Evolutionary conservation across 495 filamentous ascomycete genomes (phyloP).

Genomic region (Xylaria bambusicola): DNA sequence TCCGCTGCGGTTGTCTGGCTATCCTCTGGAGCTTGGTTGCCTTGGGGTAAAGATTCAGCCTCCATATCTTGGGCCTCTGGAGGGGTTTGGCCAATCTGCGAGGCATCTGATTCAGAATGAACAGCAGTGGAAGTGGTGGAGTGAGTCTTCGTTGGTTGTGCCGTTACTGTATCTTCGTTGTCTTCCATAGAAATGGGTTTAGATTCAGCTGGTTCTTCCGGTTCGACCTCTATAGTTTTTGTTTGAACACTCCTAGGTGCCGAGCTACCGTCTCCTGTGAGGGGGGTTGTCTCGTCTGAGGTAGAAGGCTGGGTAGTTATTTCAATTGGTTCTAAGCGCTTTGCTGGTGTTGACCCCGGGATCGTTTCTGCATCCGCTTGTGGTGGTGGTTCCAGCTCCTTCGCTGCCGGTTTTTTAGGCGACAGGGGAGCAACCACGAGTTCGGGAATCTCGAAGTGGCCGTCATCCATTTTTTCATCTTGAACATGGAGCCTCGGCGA

Average conservation of each 20-base stretch:
- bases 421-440: constrained; percentile 53
- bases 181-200: not conserved
- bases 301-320: not conserved
- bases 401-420: constrained; percentile 41
- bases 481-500: constrained; percentile 54
- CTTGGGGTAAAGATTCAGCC: not conserved
- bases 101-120: not conserved
- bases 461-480: constrained; percentile 39
- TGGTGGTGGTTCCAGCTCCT: not conserved
- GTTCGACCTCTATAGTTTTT: not conserved
- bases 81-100: not conserved
- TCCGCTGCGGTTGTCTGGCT: not conserved
- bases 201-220: not conserved
- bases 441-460: constrained; percentile 45
- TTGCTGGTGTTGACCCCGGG: not conserved
- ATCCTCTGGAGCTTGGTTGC: not conserved
- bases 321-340: not conserved
- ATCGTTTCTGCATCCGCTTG: not conserved
- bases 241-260: not conserved
- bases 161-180: not conserved
- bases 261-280: not conserved
- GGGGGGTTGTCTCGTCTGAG: not conserved
- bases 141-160: not conserved
- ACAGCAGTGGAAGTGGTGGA: not conserved
- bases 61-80: constrained; percentile 4